Conservation (phyloP, 306 rosid genomes). For the Cucurbita moschata region DNA sequence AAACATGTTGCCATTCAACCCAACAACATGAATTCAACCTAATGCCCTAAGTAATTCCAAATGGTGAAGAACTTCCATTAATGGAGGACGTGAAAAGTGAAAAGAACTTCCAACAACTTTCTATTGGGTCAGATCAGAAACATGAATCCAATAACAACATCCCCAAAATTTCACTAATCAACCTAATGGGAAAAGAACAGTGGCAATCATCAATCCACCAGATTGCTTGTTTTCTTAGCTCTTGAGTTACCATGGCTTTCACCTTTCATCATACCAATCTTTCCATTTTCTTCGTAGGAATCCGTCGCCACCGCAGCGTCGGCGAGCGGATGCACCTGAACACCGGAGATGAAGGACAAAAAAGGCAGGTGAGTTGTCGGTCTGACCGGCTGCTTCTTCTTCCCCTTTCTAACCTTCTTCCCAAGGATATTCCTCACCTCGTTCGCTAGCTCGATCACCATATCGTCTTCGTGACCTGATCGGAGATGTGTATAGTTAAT, state of each 20-base stretch:
- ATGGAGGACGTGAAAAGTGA: neutral
- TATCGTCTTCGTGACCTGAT: constrained; percentile 76
- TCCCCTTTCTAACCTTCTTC: constrained; percentile 20
- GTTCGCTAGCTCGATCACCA: constrained; percentile 78
- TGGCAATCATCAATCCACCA: neutral
- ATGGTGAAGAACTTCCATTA: neutral
- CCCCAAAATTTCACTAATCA: neutral
- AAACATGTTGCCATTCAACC: no score
- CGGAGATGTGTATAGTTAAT: neutral
- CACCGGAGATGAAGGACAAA: constrained; percentile 38
- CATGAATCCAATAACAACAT: neutral
- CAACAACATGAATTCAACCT: neutral
- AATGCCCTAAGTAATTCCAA: neutral
- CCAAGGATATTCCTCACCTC: constrained; percentile 80
- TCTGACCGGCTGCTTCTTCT: constrained; percentile 23
- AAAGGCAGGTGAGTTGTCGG: constrained; percentile 32
- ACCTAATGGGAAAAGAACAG: neutral
- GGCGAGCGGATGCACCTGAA: constrained; percentile 48
- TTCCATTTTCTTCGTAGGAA: constrained; percentile 10
- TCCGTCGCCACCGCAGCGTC: constrained; percentile 71
- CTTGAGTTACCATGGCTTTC: neutral
- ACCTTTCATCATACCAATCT: neutral
- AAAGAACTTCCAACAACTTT: neutral
- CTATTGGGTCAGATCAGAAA: neutral
- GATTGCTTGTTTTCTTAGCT: neutral